Evolutionary conservation across 371 early-diverging fungal genomes (phyloP), one percentile per base, ranked within the genome.

Genomic region (Lichtheimia hyalospora): DNA sequence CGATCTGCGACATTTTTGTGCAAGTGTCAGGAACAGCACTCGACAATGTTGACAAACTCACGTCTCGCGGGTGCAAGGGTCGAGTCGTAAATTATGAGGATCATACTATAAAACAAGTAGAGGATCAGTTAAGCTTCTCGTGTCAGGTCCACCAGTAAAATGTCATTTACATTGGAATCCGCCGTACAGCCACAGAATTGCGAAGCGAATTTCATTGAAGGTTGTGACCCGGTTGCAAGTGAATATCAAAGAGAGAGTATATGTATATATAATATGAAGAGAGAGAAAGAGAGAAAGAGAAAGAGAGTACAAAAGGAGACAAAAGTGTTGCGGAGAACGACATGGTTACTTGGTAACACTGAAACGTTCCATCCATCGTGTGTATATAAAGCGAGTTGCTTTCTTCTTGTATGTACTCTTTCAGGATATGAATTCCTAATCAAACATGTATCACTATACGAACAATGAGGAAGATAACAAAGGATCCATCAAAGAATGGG

Each of bases 21-120:
- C 34, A 34, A 34, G 34, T 34, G 34, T 34, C 34, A 34, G 34
- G 34, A 34, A 34, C 34, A 46, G 46, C 46, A 46, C 21, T n/a
- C 18, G n/a, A 16, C 46, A 46, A 46, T 21, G 46, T 46, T 46
- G 46, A 46, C n/a, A n/a, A 42, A 39, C 59, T 58, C 15, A 58
- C 75, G 72, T 69, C 54, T 75, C 75, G 61, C 75, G 55, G 18
- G 58, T 57, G 57, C 75, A 75, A 23, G 69, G 66, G 43, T 75
- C 67, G 27, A 75, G 56, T 23, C 44, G 51, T 12, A 75, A 44
- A 18, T 63, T 50, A 59, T 64, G 50, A 21, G 59, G 52, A 58
- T 50, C 59, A 42, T 27, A 41, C 50, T 51, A 24, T 1, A 24
- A 41, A 0, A 42, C 2, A 21, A 42, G 4, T 41, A 5, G 7